Base-by-base conservation (phyloP, 768 basidiomycete genomes). In the Leccinellum albellum region DNA sequence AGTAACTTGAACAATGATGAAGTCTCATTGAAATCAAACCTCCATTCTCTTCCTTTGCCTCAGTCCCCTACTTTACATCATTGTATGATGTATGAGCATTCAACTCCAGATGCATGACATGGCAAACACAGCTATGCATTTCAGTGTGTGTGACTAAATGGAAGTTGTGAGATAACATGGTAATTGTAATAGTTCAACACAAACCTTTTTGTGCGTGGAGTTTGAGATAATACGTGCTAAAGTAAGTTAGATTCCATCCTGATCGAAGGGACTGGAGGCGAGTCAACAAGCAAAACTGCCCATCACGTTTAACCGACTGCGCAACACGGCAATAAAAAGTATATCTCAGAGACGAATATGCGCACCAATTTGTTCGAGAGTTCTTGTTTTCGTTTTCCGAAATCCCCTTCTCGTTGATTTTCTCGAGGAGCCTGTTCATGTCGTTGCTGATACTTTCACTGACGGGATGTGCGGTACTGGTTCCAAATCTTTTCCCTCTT, bases 361-460 rank as follows among this genome's bases (percentile, higher is more conserved):
- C 54, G 3, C 17, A 58, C 57, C 57, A 58, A 44, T 15, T 52
- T 23, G 40, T 54, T 56, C 14, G 54, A 56, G 40, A 4, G 1
- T 5, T 8, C 23, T 54, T 54, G 55, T 1, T 28, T 32, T 42
- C 47, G 54, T n/a, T 9, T 26, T 49, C 47, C 54, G 21, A 31
- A 40, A 15, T 15, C 10, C 3, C 2, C 6, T 9, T 44, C 31
- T 48, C 26, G 20, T 15, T 14, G 20, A 15, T 13, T 45, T 45
- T 21, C 21, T 20, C n/a, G 15, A 23, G 42, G 42, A 45, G 42
- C 20, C 23, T 23, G 42, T 23, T 10, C 13, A 21, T 45, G 20
- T 6, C 42, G 21, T 45, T 45, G 42, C 42, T 45, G 21, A 23
- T 13, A 6, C 6, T 23, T 45, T 45, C 42, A 15, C 44, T 23